Evolutionary conservation across 78 protist genomes (phyloP).

Genomic region (Dictyostelium discoideum): DNA sequence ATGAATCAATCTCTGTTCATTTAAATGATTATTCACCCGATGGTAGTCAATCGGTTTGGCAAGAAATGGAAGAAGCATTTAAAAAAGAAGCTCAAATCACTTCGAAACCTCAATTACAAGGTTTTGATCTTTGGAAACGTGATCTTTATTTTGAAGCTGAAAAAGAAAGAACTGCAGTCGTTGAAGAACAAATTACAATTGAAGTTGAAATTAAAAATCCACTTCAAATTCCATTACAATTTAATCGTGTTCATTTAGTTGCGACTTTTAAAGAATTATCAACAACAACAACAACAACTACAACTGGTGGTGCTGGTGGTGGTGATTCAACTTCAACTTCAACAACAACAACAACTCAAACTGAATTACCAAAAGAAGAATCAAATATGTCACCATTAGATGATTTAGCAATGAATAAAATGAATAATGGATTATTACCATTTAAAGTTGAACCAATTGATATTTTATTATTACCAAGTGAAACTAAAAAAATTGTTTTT

Average conservation of each 20-base stretch:
- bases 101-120: slow-evolving; percentile 55
- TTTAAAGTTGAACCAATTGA: slow-evolving; percentile 66
- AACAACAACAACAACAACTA: too few species aligned
- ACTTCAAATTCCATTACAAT: slow-evolving; percentile 66
- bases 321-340: too few species aligned
- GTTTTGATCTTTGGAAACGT: slow-evolving; percentile 69
- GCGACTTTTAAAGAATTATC: slow-evolving; percentile 28
- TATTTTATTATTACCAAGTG: slow-evolving; percentile 39
- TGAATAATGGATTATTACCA: slow-evolving; percentile 31
- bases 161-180: slow-evolving; percentile 68
- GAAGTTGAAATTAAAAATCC: slow-evolving; percentile 69
- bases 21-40: slow-evolving; percentile 55
- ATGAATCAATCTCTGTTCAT: slow-evolving; percentile 18
- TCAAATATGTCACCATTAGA: slow-evolving; percentile 79
- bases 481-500: slow-evolving; percentile 36
- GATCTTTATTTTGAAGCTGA: slow-evolving; percentile 46
- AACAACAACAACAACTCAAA: too few species aligned
- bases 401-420: not conserved
- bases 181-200: slow-evolving; percentile 66
- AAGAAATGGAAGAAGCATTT: slow-evolving; percentile 72
- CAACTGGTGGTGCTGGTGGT: too few species aligned
- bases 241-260: slow-evolving; percentile 71
- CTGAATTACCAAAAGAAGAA: not conserved
- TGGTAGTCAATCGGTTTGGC: slow-evolving; percentile 41
- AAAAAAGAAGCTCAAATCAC: slow-evolving; percentile 59